A percentile compares a stretch with the other conserved stretches of the same genome.
Evolutionary conservation across 2,329 filamentous ascomycete genomes (phyloP).

Genomic region (Paecilomyces niveus): DNA sequence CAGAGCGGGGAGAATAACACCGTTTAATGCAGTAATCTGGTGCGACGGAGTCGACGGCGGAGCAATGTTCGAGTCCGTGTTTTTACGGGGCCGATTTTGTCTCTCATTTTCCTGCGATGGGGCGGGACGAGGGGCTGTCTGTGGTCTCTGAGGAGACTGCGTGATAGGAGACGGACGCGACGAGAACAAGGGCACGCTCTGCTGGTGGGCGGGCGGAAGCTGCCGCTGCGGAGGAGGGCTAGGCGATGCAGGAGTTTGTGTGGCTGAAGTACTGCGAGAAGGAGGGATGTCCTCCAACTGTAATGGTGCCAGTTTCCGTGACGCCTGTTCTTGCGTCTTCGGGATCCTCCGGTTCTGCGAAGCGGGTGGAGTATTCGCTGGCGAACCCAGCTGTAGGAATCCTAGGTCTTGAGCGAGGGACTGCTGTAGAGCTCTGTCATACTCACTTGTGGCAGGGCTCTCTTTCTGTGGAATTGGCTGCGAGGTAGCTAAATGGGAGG

Average conservation of each 20-base stretch:
- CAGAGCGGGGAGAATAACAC: constrained; percentile 87
- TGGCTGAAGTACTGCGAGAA: constrained; percentile 19
- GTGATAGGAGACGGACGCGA: background rate
- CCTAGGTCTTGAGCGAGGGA: constrained; percentile 35
- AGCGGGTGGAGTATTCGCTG: constrained; percentile 12
- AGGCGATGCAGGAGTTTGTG: constrained; percentile 11
- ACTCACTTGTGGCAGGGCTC: constrained; percentile 32
- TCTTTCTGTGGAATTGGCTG: constrained; percentile 22
- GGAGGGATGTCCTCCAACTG: constrained; percentile 26
- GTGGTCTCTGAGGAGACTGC: constrained; percentile 9
- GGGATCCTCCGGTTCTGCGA: constrained; percentile 8
- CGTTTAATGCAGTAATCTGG: constrained; percentile 78
- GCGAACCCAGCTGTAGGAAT: constrained; percentile 30
- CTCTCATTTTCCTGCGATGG: constrained; percentile 2
- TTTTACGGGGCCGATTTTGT: constrained; percentile 6
- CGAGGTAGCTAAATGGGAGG: constrained; percentile 39
- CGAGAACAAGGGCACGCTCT: constrained; percentile 8
- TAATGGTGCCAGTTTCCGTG: constrained; percentile 20
- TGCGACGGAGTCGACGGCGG: constrained; percentile 28
- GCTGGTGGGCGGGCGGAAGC: constrained; percentile 6
- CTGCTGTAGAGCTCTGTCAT: constrained; percentile 35
- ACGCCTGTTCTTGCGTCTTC: constrained; percentile 8
- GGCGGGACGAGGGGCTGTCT: constrained; percentile 4
- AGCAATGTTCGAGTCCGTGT: constrained; percentile 5
- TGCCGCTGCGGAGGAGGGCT: constrained; percentile 10